These are phyloP conservation scores for Zygosaccharomyces rouxii DNA, from an alignment of 805 yeast species.

Conservation along the genomic window DNA sequence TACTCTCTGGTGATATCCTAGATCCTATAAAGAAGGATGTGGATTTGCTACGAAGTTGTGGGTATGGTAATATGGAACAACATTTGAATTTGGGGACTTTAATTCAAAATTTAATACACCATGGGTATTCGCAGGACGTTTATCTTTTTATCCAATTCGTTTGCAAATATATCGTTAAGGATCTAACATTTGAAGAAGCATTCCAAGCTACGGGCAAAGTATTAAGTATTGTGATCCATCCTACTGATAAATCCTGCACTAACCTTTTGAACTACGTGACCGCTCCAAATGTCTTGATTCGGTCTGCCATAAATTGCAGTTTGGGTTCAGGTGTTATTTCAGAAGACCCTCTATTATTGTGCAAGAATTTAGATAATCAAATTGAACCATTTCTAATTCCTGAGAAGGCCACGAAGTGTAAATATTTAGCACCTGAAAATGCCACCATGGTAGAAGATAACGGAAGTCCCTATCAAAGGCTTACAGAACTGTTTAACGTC, in stretches of 20 bases:
- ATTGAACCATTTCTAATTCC: slow-evolving; percentile 51
- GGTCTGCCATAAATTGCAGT: slow-evolving; percentile 88
- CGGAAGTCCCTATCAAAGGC: slow-evolving; percentile 75
- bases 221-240: slow-evolving; percentile 80
- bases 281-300: slow-evolving; percentile 84
- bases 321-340: slow-evolving; percentile 67
- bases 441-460: slow-evolving; percentile 39
- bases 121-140: slow-evolving; percentile 85
- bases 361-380: slow-evolving; percentile 58
- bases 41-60: slow-evolving; percentile 50
- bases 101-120: slow-evolving; percentile 67
- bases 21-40: slow-evolving; percentile 53
- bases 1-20: slow-evolving; percentile 39
- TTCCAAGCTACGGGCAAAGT: slow-evolving; percentile 72
- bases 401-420: slow-evolving; percentile 28
- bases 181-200: slow-evolving; percentile 91
- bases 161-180: slow-evolving; percentile 60
- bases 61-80: slow-evolving; percentile 37
- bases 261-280: slow-evolving; percentile 81
- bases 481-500: slow-evolving; percentile 90
- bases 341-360: slow-evolving; percentile 51
- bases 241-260: slow-evolving; percentile 58
- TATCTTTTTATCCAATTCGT: slow-evolving; percentile 75
- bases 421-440: slow-evolving; percentile 45
- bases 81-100: slow-evolving; percentile 51